phyloP scores from a whole-genome alignment of 352 stramenopile species.

The Pythium monospermum region DNA sequence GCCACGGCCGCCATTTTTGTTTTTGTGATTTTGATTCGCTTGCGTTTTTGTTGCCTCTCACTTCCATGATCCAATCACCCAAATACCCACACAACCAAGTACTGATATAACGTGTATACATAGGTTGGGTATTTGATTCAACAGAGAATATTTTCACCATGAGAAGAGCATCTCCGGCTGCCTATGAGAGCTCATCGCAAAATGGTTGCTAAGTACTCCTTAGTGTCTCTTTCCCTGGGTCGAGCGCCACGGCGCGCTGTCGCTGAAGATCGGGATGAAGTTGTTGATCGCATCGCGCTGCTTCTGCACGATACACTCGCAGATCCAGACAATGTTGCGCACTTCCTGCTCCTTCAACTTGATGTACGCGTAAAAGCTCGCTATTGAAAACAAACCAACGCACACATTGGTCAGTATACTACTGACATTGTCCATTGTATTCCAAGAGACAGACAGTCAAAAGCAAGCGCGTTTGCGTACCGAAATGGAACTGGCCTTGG shows the following conservation, averaged over 20 bases:
- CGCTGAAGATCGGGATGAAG: conserved; percentile 98
- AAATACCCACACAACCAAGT: too few relatives aligned
- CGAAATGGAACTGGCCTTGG: conserved; percentile 99
- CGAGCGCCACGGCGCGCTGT: conserved; percentile 91
- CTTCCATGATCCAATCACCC: background rate
- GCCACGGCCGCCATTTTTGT: background rate
- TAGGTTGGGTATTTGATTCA: too few relatives aligned
- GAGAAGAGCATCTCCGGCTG: too few relatives aligned
- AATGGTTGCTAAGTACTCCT: too few relatives aligned
- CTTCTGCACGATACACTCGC: conserved; percentile 98
- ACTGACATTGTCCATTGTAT: too few relatives aligned
- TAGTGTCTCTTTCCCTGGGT: conserved; percentile 58
- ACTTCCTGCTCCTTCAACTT: conserved; percentile 99
- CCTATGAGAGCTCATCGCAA: too few relatives aligned
- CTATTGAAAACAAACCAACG: too few relatives aligned
- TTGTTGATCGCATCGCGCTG: conserved; percentile 99
- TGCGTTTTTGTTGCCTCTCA: conserved; percentile 6
- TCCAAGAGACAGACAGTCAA: too few relatives aligned
- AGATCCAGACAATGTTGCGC: conserved; percentile 99
- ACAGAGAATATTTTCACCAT: too few relatives aligned
- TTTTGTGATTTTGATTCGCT: background rate
- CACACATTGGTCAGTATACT: too few relatives aligned
- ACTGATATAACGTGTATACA: too few relatives aligned
- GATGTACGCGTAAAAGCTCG: conserved; percentile 98
- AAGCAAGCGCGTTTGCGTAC: too few relatives aligned